Conservation (phyloP, 2,329 filamentous ascomycete genomes). For the Aspergillus sp. region DNA sequence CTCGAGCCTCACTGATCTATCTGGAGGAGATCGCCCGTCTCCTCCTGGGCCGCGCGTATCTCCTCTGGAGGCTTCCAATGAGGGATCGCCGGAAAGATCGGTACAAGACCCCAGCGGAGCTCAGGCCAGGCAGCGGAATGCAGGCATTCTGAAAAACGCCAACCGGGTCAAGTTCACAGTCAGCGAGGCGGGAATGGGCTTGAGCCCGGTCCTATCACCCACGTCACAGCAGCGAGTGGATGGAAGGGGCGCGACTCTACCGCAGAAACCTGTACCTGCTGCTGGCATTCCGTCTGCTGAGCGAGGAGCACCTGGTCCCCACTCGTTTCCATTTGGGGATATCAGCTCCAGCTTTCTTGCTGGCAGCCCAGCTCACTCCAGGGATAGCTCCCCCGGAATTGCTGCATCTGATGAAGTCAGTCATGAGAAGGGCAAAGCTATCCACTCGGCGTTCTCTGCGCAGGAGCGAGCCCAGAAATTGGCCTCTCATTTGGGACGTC, state of each 20-base stretch:
- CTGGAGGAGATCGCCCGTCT: constrained; percentile 20
- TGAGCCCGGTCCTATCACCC: constrained; percentile 22
- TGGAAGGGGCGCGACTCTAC: constrained; percentile 29
- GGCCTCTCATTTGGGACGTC: constrained; percentile 33
- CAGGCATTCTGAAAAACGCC: constrained; percentile 35
- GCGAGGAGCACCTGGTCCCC: constrained; percentile 22
- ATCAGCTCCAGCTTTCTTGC: constrained; percentile 27
- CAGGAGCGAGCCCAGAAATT: constrained; percentile 36
- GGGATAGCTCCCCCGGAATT: constrained; percentile 22
- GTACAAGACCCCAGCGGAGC: constrained; percentile 22
- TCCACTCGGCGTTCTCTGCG: constrained; percentile 34
- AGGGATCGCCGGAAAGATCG: constrained; percentile 20
- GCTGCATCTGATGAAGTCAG: constrained; percentile 29
- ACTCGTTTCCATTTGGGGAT: constrained; percentile 25
- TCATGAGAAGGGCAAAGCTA: constrained; percentile 35
- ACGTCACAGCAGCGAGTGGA: constrained; percentile 30
- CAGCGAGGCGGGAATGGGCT: constrained; percentile 22
- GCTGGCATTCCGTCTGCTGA: constrained; percentile 38
- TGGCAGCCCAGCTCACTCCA: constrained; percentile 28
- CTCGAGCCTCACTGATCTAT: constrained; percentile 26
- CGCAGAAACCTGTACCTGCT: constrained; percentile 33
- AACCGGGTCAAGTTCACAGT: constrained; percentile 37
- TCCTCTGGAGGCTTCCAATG: constrained; percentile 24
- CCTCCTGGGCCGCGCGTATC: constrained; percentile 28
- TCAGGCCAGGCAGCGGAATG: constrained; percentile 38